A percentile compares a stretch with the other conserved stretches of the same genome.
phyloP scores from a whole-genome alignment of 495 filamentous ascomycete species.

The Xeromyces bisporus region DNA sequence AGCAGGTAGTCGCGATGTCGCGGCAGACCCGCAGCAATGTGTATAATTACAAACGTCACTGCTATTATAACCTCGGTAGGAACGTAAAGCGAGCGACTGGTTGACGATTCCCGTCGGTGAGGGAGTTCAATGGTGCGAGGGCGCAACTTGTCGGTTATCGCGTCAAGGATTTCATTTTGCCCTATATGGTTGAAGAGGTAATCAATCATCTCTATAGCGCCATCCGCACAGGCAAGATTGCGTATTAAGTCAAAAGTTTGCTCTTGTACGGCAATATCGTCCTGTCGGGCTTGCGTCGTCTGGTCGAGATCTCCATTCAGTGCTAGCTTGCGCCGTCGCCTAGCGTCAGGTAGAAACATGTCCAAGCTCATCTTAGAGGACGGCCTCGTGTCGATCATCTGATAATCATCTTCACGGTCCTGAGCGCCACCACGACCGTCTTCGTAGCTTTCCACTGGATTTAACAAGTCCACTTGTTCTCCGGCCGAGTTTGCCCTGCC shows the following conservation, averaged over 20 bases:
- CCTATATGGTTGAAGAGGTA: slow-evolving; percentile 61
- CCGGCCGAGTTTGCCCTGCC: slow-evolving; percentile 47
- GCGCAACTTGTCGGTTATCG: slow-evolving; percentile 55
- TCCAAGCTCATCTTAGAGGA: slow-evolving; percentile 26
- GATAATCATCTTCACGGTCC: slow-evolving; percentile 50
- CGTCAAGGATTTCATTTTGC: slow-evolving; percentile 54
- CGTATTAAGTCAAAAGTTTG: slow-evolving; percentile 76
- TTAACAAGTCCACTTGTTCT: slow-evolving; percentile 48
- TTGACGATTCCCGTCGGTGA: slow-evolving; percentile 18
- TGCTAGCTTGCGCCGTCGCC: slow-evolving; percentile 28
- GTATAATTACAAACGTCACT: slow-evolving; percentile 60
- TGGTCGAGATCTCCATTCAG: slow-evolving; percentile 32
- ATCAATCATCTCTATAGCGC: slow-evolving; percentile 64
- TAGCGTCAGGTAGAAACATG: slow-evolving; percentile 23
- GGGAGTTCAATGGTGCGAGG: slow-evolving; percentile 30
- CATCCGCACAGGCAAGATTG: slow-evolving; percentile 64
- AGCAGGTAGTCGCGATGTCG: slow-evolving; percentile 62
- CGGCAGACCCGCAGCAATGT: slow-evolving; percentile 66
- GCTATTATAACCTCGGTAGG: slow-evolving; percentile 61
- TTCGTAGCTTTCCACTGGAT: slow-evolving; percentile 33
- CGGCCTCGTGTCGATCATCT: slow-evolving; percentile 36
- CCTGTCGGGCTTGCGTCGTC: slow-evolving; percentile 41
- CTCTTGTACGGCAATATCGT: slow-evolving; percentile 75
- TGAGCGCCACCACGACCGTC: slow-evolving; percentile 14
- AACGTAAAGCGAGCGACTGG: slow-evolving; percentile 16